phyloP scores from a whole-genome alignment of 2,329 filamentous ascomycete genomes.

The Diaporthe eres region DNA sequence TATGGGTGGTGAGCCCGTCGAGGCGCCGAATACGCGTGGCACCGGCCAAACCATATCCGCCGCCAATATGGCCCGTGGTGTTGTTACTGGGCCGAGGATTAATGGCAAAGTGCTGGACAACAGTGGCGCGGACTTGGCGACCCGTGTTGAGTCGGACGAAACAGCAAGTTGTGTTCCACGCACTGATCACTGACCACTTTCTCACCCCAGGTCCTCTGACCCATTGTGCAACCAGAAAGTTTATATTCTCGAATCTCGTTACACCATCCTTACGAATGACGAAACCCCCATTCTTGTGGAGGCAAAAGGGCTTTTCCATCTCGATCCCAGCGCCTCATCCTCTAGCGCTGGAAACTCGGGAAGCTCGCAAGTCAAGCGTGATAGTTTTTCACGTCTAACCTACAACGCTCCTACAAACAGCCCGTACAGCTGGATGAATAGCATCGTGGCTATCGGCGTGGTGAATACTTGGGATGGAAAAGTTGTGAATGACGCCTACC shows the following conservation, averaged over 20 bases:
- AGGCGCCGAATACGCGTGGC: neutral
- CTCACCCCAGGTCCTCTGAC: neutral
- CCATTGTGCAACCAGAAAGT: neutral
- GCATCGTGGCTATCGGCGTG: neutral
- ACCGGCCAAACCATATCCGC: neutral
- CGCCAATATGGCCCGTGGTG: neutral
- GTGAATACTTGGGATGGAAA: neutral
- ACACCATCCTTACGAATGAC: neutral
- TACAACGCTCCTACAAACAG: neutral
- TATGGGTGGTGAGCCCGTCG: neutral
- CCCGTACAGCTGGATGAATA: neutral
- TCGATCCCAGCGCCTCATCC: neutral
- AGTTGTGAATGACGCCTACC: neutral
- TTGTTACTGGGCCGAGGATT: neutral
- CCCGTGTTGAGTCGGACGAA: neutral
- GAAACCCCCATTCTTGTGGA: neutral
- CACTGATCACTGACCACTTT: neutral
- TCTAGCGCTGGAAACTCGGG: too few species aligned
- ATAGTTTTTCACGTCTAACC: neutral
- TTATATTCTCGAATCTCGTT: neutral
- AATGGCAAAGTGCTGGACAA: neutral
- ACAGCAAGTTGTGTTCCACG: neutral
- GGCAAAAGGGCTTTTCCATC: neutral
- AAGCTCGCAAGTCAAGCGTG: neutral
- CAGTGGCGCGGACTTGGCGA: conserved; percentile 9